Evolutionary conservation across 345 rosid species (phyloP), one percentile per base, ranked within the genome.

Genomic region (Eucalyptus caleyi): DNA sequence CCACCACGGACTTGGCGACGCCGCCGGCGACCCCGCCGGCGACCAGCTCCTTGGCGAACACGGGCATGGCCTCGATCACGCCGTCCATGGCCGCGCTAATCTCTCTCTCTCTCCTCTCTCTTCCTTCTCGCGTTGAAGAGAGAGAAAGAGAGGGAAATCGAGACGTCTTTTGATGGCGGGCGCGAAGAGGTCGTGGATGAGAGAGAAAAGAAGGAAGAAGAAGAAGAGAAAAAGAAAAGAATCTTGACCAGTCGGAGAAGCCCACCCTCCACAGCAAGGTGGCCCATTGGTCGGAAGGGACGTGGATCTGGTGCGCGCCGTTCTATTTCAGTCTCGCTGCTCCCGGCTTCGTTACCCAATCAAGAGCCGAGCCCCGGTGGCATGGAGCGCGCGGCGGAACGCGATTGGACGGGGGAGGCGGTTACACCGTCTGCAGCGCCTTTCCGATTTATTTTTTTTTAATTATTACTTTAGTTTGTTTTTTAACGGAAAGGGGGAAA

Each of bases 1-100:
- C 99, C 30, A 97, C 99, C 87, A 89, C 96, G 27, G 96, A 87
- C 92, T 97, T 97, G 47, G 98, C 99, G 65, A 96, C 80, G 50
- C 99, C 99, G 26, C 99, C 98, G 65, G 99, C 97, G 87, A 95
- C 95, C 21, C 99, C 99, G 14, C 99, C 98, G 56, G 99, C 97
- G 32, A 97, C 92, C 88, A 97, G 95, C 92, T 97, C 98, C 92
- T 96, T 96, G 1, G 96, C 94, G 90, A 96, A 96, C 85, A 96
- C 86, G 59, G 99, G 98, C 95, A 96, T 94, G 87, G 94, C 91
- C 12, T 95, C 98, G 90, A 96, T 90, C 40, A 95, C 87, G 87
- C 93, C 96, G 81, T 93, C 95, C 23, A 93, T 87, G 45, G 89
- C 89, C 90, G 88, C 34, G 67, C 32, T 54, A 51, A 16, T 50